These are phyloP conservation scores for Penicillium dipodomyicola DNA, from an alignment of 495 filamentous ascomycete species.

Conservation along the genomic window DNA sequence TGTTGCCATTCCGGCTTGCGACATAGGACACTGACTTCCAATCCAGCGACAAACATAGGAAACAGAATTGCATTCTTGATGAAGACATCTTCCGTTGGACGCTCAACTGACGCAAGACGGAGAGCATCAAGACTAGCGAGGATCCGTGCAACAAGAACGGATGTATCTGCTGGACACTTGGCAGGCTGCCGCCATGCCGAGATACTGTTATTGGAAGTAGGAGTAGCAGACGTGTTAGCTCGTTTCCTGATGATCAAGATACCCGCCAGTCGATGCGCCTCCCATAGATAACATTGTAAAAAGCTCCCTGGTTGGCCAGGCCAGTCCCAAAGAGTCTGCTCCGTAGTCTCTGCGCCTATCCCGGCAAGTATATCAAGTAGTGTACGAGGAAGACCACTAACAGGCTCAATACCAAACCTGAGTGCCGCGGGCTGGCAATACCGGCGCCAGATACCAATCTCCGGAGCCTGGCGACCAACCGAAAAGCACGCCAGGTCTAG, in stretches of 20 bases:
- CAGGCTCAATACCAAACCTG: slow-evolving; percentile 27
- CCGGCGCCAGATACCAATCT: slow-evolving; percentile 33
- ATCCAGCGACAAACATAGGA: slow-evolving; percentile 29
- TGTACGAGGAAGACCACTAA: slow-evolving; percentile 34
- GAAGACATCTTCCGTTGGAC: slow-evolving; percentile 20
- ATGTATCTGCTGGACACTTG: slow-evolving; percentile 19
- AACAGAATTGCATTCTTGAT: slow-evolving; percentile 33
- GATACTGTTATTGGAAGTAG: background rate
- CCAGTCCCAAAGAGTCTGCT: slow-evolving; percentile 40
- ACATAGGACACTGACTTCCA: slow-evolving; percentile 25
- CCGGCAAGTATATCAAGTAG: slow-evolving; percentile 35
- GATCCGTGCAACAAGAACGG: slow-evolving; percentile 28
- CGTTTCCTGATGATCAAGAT: slow-evolving; percentile 26
- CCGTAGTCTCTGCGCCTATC: slow-evolving; percentile 27
- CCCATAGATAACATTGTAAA: slow-evolving; percentile 37
- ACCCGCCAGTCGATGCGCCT: slow-evolving; percentile 35
- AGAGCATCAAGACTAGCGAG: slow-evolving; percentile 36
- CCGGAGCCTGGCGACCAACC: slow-evolving; percentile 29
- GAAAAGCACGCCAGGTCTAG: slow-evolving; percentile 37
- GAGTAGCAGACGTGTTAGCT: background rate
- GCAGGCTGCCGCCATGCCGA: slow-evolving; percentile 12
- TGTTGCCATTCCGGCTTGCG: slow-evolving; percentile 23
- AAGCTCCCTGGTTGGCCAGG: slow-evolving; percentile 30
- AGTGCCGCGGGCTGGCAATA: slow-evolving; percentile 25
- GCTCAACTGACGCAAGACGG: slow-evolving; percentile 23